Percentiles rank a stretch among this genome's conserved stretches.
Evolutionary conservation across 148 eudicot genomes (phyloP).

Genomic region (Dianthus caryophyllus): DNA sequence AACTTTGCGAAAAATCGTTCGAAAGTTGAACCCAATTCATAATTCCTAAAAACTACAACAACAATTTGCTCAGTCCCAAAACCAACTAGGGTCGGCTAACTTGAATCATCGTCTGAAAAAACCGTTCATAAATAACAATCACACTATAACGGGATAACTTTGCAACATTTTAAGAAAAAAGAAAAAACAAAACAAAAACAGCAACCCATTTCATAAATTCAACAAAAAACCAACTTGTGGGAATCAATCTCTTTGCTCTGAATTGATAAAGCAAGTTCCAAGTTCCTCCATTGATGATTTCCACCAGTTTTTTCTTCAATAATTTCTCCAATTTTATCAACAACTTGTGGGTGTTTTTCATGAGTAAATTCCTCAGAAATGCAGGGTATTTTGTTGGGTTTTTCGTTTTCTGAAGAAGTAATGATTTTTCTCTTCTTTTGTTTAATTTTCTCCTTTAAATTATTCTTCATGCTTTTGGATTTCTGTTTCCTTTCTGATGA

Average conservation of each 20-base stretch:
- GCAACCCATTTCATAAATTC: not conserved
- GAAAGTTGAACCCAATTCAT: slow-evolving; percentile 4
- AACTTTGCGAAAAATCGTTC: not conserved
- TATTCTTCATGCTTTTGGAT: slow-evolving; percentile 21
- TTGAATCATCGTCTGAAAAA: too few species aligned
- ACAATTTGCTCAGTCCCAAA: too few species aligned
- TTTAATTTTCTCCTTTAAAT: slow-evolving; percentile 12
- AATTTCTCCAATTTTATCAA: slow-evolving; percentile 13
- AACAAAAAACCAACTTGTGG: slow-evolving; percentile 34
- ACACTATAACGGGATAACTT: too few species aligned
- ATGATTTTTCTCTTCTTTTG: slow-evolving; percentile 29
- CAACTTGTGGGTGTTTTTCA: not conserved
- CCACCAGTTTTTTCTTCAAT: not conserved
- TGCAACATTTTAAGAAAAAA: too few species aligned
- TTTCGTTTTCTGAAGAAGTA: not conserved
- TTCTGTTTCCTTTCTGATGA: slow-evolving; percentile 14
- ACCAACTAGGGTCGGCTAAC: too few species aligned
- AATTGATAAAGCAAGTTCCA: slow-evolving; percentile 53
- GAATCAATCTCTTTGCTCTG: slow-evolving; percentile 38
- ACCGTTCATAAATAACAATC: too few species aligned
- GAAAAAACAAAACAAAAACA: not conserved
- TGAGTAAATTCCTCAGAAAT: not conserved
- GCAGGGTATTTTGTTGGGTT: slow-evolving; percentile 20
- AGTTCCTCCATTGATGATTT: slow-evolving; percentile 58
- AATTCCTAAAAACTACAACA: not conserved